phyloP scores from a whole-genome alignment of 495 filamentous ascomycete species.

The Penicillium paxilli region DNA sequence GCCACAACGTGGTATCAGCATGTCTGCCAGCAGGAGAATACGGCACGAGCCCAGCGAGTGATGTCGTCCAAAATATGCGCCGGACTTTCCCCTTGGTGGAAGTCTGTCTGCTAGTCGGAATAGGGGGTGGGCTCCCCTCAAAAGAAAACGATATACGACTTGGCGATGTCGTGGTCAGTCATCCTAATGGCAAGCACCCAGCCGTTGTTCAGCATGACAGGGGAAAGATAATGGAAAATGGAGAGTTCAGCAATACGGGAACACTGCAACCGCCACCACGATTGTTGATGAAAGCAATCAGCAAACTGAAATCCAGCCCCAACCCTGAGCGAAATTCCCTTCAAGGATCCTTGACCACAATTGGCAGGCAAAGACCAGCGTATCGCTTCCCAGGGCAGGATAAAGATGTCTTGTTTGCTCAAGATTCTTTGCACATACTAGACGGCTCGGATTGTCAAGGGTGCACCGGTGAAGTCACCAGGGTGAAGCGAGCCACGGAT shows the following conservation, averaged over 20 bases:
- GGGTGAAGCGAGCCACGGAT: no score
- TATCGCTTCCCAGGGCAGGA: no score
- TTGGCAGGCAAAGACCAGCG: background rate
- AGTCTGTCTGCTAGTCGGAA: constrained; percentile 23
- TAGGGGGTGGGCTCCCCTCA: constrained; percentile 23
- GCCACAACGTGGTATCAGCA: constrained; percentile 29
- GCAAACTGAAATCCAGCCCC: background rate
- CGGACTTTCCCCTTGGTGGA: constrained; percentile 3
- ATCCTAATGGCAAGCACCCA: background rate
- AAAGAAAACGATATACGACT: constrained; percentile 25
- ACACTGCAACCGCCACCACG: constrained; percentile 21
- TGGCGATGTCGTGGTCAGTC: constrained; percentile 20
- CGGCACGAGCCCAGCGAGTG: constrained; percentile 20
- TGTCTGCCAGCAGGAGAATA: constrained; percentile 25
- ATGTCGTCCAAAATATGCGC: constrained; percentile 30
- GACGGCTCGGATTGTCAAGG: no score
- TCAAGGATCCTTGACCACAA: constrained; percentile 1
- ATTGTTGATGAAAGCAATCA: constrained; percentile 23
- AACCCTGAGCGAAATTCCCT: constrained; percentile 13
- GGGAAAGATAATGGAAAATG: constrained; percentile 6
- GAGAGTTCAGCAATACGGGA: constrained; percentile 1
- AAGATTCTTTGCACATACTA: no score
- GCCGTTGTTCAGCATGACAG: constrained; percentile 23
- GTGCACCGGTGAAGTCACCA: no score
- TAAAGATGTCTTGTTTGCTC: no score